Evolutionary conservation across 176 grass and related monocot species (phyloP), one percentile per base, ranked within the genome.

Genomic region (Microstegium vimineum): DNA sequence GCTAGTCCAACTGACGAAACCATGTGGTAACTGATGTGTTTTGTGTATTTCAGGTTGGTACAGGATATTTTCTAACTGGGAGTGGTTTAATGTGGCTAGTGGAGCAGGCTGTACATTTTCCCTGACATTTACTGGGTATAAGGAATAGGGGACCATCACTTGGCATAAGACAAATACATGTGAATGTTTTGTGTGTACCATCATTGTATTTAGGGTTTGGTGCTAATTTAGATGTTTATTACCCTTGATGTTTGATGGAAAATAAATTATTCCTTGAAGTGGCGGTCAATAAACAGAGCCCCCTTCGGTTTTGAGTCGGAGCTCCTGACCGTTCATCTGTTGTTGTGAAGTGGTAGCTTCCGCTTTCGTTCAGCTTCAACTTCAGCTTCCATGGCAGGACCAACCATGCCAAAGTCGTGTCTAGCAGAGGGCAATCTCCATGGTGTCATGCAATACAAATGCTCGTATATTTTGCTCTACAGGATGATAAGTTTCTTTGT

Each of bases 121-220:
- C 46, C 66, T 86, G 74, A 86, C 74, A 73, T 86, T 74, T 86
- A 83, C 84, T 68, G 84, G 75, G 73, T 82, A 86, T 73, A 93
- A 88, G 75, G 81, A 77, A 90, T 89, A 87, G 64, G 51, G 28
- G 57, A 32, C 46, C 73, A 69, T 82, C 62, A 73, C 30, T 64
- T 65, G 72, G 82, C 90, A 73, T 38, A 82, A 87, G 84, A 83
- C 77, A 72, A 81, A 73, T 88, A 93, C 83, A 71, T 83, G 88
- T 86, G 88, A 82, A 88, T 86, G 88, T 90, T 85, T 85, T 84
- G 66, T 83, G 68, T 93, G 88, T 94, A 90, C 74, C 80, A 86
- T 83, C 67, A 83, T 79, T 90, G 88, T 90, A 87, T 86, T 83
- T 90, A 90, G 88, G 75, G 74, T 82, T 68, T 66, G 74, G 61